Evolutionary conservation across 768 basidiomycete genomes (phyloP).

Genomic region (Mycena polygramma): DNA sequence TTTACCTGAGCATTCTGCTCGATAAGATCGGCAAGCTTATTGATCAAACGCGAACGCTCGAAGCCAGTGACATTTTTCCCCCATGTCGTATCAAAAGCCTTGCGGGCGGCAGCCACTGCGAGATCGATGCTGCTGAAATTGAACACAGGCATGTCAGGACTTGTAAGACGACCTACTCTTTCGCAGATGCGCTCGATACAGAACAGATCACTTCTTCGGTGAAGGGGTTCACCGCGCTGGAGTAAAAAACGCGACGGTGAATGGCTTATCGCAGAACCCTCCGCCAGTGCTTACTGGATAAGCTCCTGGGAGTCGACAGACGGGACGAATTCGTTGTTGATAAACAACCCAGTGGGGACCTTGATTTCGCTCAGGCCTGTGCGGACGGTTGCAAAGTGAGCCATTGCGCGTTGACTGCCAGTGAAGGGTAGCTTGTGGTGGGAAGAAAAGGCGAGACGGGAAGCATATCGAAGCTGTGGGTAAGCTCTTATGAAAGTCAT

Average conservation of each 20-base stretch:
- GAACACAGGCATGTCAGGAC: conserved; percentile 12
- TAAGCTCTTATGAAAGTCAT: not conserved
- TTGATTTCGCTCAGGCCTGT: conserved; percentile 62
- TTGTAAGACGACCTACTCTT: conserved; percentile 25
- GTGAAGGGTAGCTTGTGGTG: too few species aligned
- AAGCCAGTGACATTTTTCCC: conserved; percentile 89
- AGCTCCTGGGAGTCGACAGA: conserved; percentile 76
- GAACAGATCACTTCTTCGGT: conserved; percentile 61
- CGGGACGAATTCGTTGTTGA: conserved; percentile 91
- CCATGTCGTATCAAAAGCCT: conserved; percentile 89
- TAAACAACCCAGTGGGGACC: conserved; percentile 89
- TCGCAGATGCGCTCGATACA: conserved; percentile 13
- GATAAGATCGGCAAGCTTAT: conserved; percentile 91
- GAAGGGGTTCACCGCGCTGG: conserved; percentile 83
- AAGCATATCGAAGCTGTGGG: conserved; percentile 9
- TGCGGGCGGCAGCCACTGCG: conserved; percentile 86
- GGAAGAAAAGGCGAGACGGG: not conserved
- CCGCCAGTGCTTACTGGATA: conserved; percentile 64
- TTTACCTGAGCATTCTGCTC: conserved; percentile 73
- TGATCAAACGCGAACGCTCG: conserved; percentile 83
- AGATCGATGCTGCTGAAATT: conserved; percentile 81
- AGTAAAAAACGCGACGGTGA: not conserved
- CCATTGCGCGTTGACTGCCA: conserved; percentile 53
- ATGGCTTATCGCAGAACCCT: conserved; percentile 38
- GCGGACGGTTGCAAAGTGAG: conserved; percentile 54